Conservation (phyloP, 2,329 filamentous ascomycete genomes). For the Acrocalymma vagum region DNA sequence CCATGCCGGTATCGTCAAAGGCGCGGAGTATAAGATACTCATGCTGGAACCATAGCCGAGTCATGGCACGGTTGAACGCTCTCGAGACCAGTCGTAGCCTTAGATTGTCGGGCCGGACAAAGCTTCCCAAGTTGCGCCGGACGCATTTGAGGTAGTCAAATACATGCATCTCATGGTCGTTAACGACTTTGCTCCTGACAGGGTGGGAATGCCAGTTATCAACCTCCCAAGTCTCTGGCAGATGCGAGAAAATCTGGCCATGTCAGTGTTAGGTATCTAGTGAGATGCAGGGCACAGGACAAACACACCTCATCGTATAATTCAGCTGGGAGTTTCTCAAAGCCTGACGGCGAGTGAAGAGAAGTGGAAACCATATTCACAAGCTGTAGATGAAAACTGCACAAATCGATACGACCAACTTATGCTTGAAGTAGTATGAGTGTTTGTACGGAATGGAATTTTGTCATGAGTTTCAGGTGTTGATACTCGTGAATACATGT, state of each 20-base stretch:
- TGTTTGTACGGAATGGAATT: no score
- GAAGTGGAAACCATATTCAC: no score
- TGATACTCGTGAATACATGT: no score
- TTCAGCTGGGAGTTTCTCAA: conserved; percentile 2
- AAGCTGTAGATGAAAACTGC: no score
- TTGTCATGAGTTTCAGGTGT: no score
- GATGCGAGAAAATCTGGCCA: conserved; percentile 2
- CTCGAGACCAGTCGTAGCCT: neutral
- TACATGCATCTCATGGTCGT: neutral
- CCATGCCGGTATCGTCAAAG: no score
- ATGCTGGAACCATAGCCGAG: no score
- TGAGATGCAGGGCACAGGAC: neutral
- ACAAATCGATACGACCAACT: no score
- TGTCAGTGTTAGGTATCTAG: neutral
- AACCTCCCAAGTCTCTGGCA: neutral
- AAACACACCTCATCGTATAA: conserved; percentile 3
- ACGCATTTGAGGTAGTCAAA: neutral
- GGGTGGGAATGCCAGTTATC: no score
- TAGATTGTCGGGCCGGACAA: neutral
- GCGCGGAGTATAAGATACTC: no score
- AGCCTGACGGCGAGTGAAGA: neutral
- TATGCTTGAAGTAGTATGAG: no score
- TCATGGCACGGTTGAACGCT: neutral
- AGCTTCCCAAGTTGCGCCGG: neutral
- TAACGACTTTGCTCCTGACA: no score